phyloP scores from a whole-genome alignment of 2,329 filamentous ascomycete genomes.

The Leptographium radiaticola region DNA sequence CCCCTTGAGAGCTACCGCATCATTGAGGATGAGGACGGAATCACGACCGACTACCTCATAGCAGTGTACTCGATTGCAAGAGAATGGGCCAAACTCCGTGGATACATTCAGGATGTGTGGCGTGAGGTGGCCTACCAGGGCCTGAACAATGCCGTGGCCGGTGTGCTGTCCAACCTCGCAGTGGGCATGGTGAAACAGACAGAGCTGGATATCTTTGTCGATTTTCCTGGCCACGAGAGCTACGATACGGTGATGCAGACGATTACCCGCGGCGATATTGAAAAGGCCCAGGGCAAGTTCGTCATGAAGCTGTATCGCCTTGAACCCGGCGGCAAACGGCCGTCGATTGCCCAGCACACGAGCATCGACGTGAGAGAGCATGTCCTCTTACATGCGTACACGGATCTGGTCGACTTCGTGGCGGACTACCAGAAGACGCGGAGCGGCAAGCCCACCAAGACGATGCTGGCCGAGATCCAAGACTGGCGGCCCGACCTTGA shows the following conservation, averaged over 20 bases:
- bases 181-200: constrained; percentile 26
- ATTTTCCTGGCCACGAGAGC: constrained; percentile 31
- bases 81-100: constrained; percentile 26
- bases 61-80: constrained; percentile 20
- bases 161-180: constrained; percentile 26
- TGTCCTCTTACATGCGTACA: constrained; percentile 27
- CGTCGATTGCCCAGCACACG: constrained; percentile 10
- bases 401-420: constrained; percentile 29
- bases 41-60: constrained; percentile 28
- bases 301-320: not conserved
- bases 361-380: constrained; percentile 28
- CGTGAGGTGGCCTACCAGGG: constrained; percentile 27
- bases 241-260: constrained; percentile 25
- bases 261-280: constrained; percentile 1
- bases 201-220: constrained; percentile 25
- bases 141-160: constrained; percentile 33
- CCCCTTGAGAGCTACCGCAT: constrained; percentile 24
- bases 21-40: constrained; percentile 17
- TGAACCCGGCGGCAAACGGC: constrained; percentile 6
- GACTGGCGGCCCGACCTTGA: constrained; percentile 29
- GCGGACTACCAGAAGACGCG: constrained; percentile 29
- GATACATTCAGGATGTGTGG: constrained; percentile 27
- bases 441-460: constrained; percentile 31
- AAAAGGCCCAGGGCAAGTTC: not conserved
- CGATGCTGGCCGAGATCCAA: constrained; percentile 23